phyloP scores from a whole-genome alignment of 306 rosid species.

The Lagenaria siceraria region DNA sequence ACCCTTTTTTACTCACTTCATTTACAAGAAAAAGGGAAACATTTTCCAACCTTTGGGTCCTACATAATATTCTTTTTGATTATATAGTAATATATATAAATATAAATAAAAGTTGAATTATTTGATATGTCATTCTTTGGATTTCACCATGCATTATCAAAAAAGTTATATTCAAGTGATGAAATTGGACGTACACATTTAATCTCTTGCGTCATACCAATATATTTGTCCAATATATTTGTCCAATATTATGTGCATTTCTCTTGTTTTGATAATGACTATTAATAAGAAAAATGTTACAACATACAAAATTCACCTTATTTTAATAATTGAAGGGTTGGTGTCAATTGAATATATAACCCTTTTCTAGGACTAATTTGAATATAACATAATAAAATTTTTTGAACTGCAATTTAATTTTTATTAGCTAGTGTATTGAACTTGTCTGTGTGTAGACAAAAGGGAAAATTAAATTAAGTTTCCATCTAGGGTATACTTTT shows the following conservation, averaged over 20 bases:
- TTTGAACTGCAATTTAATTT: too few relatives aligned
- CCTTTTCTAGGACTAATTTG: too few relatives aligned
- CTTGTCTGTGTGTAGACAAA: too few relatives aligned
- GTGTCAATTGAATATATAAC: neutral
- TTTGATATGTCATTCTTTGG: neutral
- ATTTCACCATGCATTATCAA: neutral
- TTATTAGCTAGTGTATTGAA: too few relatives aligned
- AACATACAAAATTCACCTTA: neutral
- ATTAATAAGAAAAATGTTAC: neutral
- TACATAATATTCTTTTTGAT: neutral
- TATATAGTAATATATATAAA: neutral
- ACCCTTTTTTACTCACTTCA: neutral
- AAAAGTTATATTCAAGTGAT: neutral
- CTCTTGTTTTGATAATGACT: neutral
- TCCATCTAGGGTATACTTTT: too few relatives aligned
- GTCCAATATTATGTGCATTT: neutral
- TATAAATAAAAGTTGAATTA: neutral
- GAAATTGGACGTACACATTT: neutral
- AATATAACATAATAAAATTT: too few relatives aligned
- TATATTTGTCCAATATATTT: neutral
- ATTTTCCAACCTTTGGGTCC: neutral
- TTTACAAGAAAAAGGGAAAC: neutral
- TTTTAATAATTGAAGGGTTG: neutral
- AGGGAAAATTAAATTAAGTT: too few relatives aligned
- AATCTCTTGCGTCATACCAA: neutral